Evolutionary conservation across 345 rosid species (phyloP).

Genomic region (Eucalyptus sp.): DNA sequence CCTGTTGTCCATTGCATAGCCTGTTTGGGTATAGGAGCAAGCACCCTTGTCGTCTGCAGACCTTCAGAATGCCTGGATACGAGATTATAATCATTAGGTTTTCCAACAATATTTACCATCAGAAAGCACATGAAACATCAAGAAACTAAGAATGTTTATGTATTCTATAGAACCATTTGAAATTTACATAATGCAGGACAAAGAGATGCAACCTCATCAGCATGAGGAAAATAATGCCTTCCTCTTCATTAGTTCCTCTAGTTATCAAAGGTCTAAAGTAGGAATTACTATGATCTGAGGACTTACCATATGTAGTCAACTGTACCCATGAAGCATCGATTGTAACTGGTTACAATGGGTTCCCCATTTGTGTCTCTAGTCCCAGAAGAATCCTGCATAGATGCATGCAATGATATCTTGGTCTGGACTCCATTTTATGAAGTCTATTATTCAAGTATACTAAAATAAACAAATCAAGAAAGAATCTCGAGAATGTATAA

Average conservation of each 20-base stretch:
- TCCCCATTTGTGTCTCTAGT: constrained; percentile 73
- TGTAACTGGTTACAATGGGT: constrained; percentile 82
- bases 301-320: constrained; percentile 91
- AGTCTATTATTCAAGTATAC: not conserved
- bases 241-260: not conserved
- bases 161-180: not conserved
- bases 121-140: not conserved
- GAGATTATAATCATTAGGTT: not conserved
- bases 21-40: constrained; percentile 83
- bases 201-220: not conserved
- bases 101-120: not conserved
- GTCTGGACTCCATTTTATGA: not conserved
- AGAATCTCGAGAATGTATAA: not conserved
- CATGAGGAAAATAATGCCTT: not conserved
- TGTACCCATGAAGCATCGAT: constrained; percentile 83
- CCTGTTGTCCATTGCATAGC: constrained; percentile 88
- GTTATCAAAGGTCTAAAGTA: not conserved
- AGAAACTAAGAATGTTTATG: not conserved
- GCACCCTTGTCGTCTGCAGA: constrained; percentile 73
- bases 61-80: constrained; percentile 73
- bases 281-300: not conserved
- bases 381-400: constrained; percentile 47
- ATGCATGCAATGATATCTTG: not conserved
- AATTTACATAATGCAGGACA: not conserved
- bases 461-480: not conserved